Evolutionary conservation across 2,329 filamentous ascomycete genomes (phyloP).

Genomic region (Pyrenochaeta sp.): DNA sequence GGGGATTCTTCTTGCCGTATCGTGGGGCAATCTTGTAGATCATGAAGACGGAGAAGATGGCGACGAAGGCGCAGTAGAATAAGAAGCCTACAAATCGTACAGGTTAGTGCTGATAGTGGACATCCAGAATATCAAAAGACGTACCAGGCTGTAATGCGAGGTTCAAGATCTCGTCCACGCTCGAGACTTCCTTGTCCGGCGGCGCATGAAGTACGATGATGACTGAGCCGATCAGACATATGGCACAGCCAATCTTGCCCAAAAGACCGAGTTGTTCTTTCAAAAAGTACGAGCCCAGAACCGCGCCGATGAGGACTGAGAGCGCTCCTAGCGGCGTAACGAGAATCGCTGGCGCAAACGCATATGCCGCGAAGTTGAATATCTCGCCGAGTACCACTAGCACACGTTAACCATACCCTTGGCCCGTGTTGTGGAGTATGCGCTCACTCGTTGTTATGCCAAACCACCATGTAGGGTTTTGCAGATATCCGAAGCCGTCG

Average conservation of each 20-base stretch:
- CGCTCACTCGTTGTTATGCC: constrained; percentile 85
- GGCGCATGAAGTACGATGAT: constrained; percentile 98
- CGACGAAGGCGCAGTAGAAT: constrained; percentile 81
- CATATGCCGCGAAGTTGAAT: constrained; percentile 97
- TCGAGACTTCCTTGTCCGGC: constrained; percentile 88
- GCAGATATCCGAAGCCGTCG: constrained; percentile 92
- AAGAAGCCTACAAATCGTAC: constrained; percentile 75
- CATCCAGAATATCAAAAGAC: constrained; percentile 28
- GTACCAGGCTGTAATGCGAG: constrained; percentile 92
- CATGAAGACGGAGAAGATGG: constrained; percentile 88
- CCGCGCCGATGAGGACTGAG: constrained; percentile 92
- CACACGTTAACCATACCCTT: constrained; percentile 22
- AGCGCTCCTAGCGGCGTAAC: constrained; percentile 94
- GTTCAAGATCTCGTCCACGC: constrained; percentile 88
- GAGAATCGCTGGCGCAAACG: constrained; percentile 97
- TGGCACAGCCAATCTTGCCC: constrained; percentile 93
- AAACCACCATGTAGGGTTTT: constrained; percentile 96
- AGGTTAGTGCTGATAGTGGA: constrained; percentile 17
- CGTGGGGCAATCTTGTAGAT: constrained; percentile 92
- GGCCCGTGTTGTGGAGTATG: not conserved
- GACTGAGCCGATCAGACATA: constrained; percentile 93
- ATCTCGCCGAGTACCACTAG: constrained; percentile 91
- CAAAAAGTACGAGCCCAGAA: constrained; percentile 93
- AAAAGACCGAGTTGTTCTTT: constrained; percentile 88
- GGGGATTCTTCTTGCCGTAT: constrained; percentile 92